Conservation (phyloP, 257 asterid species). For the Oldenlandia corymbosa region DNA sequence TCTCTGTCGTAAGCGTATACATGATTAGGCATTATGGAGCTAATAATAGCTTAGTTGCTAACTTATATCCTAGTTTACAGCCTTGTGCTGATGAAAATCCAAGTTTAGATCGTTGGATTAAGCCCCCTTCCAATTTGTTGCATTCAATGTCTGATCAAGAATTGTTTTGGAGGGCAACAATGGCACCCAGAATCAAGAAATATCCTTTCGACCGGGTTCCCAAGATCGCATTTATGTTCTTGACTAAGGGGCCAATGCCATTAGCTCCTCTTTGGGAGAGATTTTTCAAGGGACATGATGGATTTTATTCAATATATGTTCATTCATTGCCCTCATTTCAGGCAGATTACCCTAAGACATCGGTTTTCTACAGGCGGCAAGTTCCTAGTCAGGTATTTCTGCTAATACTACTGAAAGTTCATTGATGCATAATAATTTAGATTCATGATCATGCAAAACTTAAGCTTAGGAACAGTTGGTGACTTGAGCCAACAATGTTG, state of each 20-base stretch:
- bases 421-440: neutral
- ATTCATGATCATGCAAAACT: too few relatives aligned
- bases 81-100: slow-evolving; percentile 27
- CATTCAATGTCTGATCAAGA: slow-evolving; percentile 58
- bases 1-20: slow-evolving; percentile 38
- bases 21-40: slow-evolving; percentile 35
- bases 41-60: slow-evolving; percentile 19
- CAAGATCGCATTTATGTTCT: slow-evolving; percentile 44
- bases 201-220: slow-evolving; percentile 27
- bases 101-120: slow-evolving; percentile 37
- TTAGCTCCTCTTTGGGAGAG: slow-evolving; percentile 43
- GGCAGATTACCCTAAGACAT: slow-evolving; percentile 27
- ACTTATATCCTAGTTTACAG: slow-evolving; percentile 27
- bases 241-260: slow-evolving; percentile 31
- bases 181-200: slow-evolving; percentile 33
- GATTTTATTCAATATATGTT: slow-evolving; percentile 36
- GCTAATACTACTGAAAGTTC: too few relatives aligned
- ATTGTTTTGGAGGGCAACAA: slow-evolving; percentile 48
- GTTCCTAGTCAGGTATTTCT: slow-evolving; percentile 65
- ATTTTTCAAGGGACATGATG: slow-evolving; percentile 35
- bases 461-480: too few relatives aligned
- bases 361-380: slow-evolving; percentile 61
- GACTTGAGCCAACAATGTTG: too few relatives aligned
- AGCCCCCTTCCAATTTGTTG: slow-evolving; percentile 35
- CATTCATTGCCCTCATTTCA: slow-evolving; percentile 32